Evolutionary conservation across 257 asterid genomes (phyloP).

Genomic region (Lycium ferocissimum): DNA sequence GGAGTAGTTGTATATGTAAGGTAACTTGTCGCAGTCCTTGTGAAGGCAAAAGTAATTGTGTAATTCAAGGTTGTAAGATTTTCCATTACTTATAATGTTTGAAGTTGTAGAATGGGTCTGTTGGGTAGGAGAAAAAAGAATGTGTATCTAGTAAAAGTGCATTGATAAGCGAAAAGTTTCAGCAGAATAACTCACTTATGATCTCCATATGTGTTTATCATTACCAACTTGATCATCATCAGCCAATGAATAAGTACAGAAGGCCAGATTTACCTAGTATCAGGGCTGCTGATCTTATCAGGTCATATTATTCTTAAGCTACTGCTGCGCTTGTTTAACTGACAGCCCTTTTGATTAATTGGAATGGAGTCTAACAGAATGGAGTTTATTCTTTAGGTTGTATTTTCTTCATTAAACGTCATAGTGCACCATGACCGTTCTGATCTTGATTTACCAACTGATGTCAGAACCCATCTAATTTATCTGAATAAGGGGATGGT

Average conservation of each 20-base stretch:
- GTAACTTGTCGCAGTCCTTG: background rate
- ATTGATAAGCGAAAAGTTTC: background rate
- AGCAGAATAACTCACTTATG: background rate
- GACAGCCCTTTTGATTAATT: background rate
- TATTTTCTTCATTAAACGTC: constrained; percentile 17
- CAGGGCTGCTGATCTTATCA: constrained; percentile 1
- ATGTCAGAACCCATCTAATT: constrained; percentile 5
- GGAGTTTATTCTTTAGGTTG: background rate
- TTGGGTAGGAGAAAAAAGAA: background rate
- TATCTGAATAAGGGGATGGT: constrained; percentile 6
- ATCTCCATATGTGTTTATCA: background rate
- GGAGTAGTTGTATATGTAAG: background rate
- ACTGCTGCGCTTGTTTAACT: background rate
- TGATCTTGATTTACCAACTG: constrained; percentile 25
- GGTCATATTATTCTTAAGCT: background rate
- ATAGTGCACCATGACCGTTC: background rate
- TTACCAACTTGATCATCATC: constrained; percentile 13
- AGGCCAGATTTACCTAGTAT: background rate
- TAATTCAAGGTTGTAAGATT: constrained; percentile 8
- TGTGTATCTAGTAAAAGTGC: background rate
- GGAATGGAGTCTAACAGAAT: background rate
- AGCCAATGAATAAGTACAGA: background rate
- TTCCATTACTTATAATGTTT: constrained; percentile 2
- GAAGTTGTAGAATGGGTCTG: background rate
- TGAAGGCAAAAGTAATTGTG: constrained; percentile 2